Conservation (phyloP, 2,329 filamentous ascomycete species). For the Dactylonectria macrodidyma region DNA sequence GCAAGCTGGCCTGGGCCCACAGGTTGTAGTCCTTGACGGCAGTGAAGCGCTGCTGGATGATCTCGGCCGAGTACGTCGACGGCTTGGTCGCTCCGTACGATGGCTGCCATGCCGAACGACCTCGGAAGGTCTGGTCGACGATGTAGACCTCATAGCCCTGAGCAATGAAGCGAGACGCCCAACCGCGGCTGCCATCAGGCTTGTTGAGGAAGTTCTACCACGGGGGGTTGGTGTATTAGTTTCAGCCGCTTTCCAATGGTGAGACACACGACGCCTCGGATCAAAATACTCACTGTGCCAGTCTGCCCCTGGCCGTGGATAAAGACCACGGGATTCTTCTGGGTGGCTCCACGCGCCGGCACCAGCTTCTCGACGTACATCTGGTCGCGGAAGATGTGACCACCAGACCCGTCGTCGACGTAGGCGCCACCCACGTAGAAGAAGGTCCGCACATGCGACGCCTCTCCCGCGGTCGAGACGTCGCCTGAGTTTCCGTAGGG, state of each 20-base stretch:
- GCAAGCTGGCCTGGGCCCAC: constrained; percentile 42
- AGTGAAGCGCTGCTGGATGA: constrained; percentile 41
- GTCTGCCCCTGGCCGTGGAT: constrained; percentile 44
- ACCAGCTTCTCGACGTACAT: constrained; percentile 45
- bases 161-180: constrained; percentile 40
- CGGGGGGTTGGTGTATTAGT: no score
- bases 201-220: constrained; percentile 44
- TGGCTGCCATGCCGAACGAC: constrained; percentile 40
- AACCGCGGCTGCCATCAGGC: constrained; percentile 41
- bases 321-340: constrained; percentile 40
- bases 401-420: constrained; percentile 38
- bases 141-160: constrained; percentile 46
- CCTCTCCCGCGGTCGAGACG: constrained; percentile 11
- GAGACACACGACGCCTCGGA: no score
- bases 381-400: constrained; percentile 42
- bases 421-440: constrained; percentile 41
- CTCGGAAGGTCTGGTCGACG: constrained; percentile 43
- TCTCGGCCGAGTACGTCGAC: constrained; percentile 35
- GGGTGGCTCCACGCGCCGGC: constrained; percentile 25
- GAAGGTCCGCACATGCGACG: constrained; percentile 36
- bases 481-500: neutral
- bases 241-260: no score
- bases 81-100: constrained; percentile 26
- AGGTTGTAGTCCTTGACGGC: constrained; percentile 35
- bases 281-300: constrained; percentile 35